phyloP scores from a whole-genome alignment of 2,329 filamentous ascomycete species.

The Alternaria solani region DNA sequence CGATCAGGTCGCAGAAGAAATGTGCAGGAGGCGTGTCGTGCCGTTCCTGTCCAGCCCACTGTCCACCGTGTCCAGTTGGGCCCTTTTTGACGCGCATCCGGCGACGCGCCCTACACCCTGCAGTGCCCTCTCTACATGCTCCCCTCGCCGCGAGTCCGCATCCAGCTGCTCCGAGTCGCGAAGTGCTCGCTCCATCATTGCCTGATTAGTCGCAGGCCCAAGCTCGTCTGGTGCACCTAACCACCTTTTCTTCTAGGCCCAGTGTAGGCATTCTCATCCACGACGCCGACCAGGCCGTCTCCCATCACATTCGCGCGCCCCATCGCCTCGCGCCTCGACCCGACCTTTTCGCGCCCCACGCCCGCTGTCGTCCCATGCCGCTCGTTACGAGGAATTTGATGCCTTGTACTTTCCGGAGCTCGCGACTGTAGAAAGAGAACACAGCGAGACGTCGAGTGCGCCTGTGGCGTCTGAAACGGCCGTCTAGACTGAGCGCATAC shows the following conservation, averaged over 20 bases:
- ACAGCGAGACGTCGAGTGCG: conserved; percentile 9
- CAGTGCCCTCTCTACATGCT: neutral
- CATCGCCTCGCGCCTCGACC: conserved; percentile 16
- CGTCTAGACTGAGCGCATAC: conserved; percentile 1
- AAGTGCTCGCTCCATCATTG: conserved; percentile 30
- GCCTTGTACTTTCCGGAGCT: conserved; percentile 24
- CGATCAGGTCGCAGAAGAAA: conserved; percentile 24
- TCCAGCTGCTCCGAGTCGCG: conserved; percentile 17
- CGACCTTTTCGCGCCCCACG: conserved; percentile 17
- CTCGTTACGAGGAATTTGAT: conserved; percentile 24
- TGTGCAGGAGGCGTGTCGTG: conserved; percentile 16
- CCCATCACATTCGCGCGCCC: conserved; percentile 24
- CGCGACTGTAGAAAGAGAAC: conserved; percentile 22
- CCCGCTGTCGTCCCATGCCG: conserved; percentile 34
- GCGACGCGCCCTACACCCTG: neutral
- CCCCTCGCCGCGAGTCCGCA: conserved; percentile 2
- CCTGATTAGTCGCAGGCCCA: conserved; percentile 34
- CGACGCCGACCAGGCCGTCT: conserved; percentile 21
- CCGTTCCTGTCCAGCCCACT: conserved; percentile 7
- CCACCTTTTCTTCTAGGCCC: conserved; percentile 35
- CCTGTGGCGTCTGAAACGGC: conserved; percentile 5
- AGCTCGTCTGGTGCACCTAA: conserved; percentile 31
- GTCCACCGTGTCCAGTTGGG: conserved; percentile 1
- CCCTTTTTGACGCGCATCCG: conserved; percentile 5
- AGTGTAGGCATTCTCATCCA: conserved; percentile 16